Base-by-base conservation (phyloP, 139 green algal genomes). In the Closterium sp. region DNA sequence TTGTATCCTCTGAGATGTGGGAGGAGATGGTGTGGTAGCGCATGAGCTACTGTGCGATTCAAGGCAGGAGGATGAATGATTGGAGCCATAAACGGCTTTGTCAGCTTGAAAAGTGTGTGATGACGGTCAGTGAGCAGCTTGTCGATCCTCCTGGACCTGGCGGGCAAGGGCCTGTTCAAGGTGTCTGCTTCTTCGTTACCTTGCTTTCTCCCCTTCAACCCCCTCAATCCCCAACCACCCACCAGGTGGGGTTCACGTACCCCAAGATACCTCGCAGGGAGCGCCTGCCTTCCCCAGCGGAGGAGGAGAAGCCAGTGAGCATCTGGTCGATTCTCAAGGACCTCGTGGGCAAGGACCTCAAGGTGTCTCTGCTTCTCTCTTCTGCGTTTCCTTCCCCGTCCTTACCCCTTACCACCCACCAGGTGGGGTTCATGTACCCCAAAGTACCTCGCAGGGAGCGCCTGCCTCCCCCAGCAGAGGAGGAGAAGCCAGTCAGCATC, bases 121-220 rank as follows among this genome's bases (percentile, higher is more conserved):
- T n/a, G n/a, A n/a, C n/a, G n/a, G 91, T 96, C 88, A 84, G 95
- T 98, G 42, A 96, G 90, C 93, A 93, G 99, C 32, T 99, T 97
- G 97, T 95, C 94, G 70, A 97, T 99, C 89, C 97, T 99, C 89
- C 98, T 98, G 94, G 31, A 45, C 86, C 31, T 70, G 86, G 9
- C 38, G 7, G 85, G 85, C 90, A 92, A 31, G 29, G 88, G 21
- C 24, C 42, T 62, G 42, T 7, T 62, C 42, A 62, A 62, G 42
- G 42, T 62, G 42, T 62, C 42, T 13, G 5, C 42, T 62, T 5
- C 6, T 38, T 5, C 4, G 30, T 7, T 38, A 85, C n/a, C 88
- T 11, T 22, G 13, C 88, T 91, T 7, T 7, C 42, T 7, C 5
- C n/a, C n/a, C n/a, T n/a, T n/a, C n/a, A n/a, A n/a, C n/a, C n/a